These are phyloP conservation scores for Carex littledalei DNA, from an alignment of 176 grass and related monocot genomes.

Conservation along the genomic window DNA sequence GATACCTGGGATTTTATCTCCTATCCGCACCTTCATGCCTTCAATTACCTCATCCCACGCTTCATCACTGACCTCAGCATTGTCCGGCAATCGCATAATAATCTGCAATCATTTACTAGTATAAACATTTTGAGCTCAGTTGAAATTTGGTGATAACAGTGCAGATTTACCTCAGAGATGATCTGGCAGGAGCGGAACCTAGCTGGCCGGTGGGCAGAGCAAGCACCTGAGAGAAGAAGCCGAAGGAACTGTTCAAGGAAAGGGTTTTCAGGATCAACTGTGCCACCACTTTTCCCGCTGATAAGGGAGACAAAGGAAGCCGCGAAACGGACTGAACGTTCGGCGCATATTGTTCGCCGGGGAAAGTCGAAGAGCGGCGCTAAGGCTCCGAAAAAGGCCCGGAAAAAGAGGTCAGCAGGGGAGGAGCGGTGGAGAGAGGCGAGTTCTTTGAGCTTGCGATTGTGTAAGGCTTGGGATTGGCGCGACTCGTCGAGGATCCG, in stretches of 20 bases:
- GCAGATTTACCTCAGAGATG: slow-evolving; percentile 57
- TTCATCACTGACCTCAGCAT: slow-evolving; percentile 75
- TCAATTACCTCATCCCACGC: slow-evolving; percentile 88
- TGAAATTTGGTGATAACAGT: neutral
- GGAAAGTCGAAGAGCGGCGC: slow-evolving; percentile 61
- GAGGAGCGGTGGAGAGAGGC: slow-evolving; percentile 38
- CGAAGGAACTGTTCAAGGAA: slow-evolving; percentile 80
- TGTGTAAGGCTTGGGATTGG: slow-evolving; percentile 57
- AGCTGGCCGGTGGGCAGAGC: slow-evolving; percentile 43
- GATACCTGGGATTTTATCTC: slow-evolving; percentile 72
- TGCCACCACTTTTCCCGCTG: neutral
- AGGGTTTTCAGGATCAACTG: slow-evolving; percentile 14
- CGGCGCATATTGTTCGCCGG: slow-evolving; percentile 41
- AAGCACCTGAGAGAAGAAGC: slow-evolving; percentile 50
- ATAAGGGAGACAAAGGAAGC: slow-evolving; percentile 44
- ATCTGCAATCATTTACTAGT: slow-evolving; percentile 36
- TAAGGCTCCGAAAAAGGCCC: slow-evolving; percentile 44
- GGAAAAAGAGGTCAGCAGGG: slow-evolving; percentile 37
- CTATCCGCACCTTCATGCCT: slow-evolving; percentile 54
- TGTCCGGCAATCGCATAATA: slow-evolving; percentile 65
- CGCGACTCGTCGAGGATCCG: slow-evolving; percentile 66
- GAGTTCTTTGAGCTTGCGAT: slow-evolving; percentile 74
- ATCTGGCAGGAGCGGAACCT: slow-evolving; percentile 69
- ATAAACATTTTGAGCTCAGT: neutral
- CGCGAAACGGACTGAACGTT: slow-evolving; percentile 52